Conservation (phyloP, 2,329 filamentous ascomycete genomes). For the Cladophialophora bantiana region DNA sequence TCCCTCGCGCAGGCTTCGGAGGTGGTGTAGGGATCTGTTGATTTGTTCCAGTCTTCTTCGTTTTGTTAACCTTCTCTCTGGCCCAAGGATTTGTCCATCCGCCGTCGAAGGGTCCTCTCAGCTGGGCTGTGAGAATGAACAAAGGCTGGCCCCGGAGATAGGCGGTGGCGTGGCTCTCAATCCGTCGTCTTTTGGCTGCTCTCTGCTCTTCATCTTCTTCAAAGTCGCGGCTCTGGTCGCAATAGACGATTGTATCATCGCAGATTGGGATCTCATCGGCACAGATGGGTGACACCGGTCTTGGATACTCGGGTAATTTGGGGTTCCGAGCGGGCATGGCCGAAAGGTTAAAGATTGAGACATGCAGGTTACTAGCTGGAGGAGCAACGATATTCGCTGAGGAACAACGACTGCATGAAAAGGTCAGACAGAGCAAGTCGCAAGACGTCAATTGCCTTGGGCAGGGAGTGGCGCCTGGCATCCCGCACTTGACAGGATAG, state of each 20-base stretch:
- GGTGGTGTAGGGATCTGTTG: neutral
- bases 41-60: slow-evolving; percentile 6
- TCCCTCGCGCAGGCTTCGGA: slow-evolving; percentile 8
- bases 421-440: too few species aligned
- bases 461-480: neutral
- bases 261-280: slow-evolving; percentile 35
- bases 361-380: neutral
- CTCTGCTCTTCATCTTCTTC: slow-evolving; percentile 30
- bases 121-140: slow-evolving; percentile 55
- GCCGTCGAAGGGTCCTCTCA: slow-evolving; percentile 54
- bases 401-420: neutral
- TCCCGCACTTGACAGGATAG: neutral
- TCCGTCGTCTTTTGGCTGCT: slow-evolving; percentile 50
- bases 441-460: neutral
- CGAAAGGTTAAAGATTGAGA: neutral
- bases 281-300: slow-evolving; percentile 35
- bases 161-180: slow-evolving; percentile 50
- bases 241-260: slow-evolving; percentile 35
- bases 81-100: slow-evolving; percentile 57
- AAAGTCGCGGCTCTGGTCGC: slow-evolving; percentile 17
- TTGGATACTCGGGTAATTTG: slow-evolving; percentile 34
- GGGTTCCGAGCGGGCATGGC: slow-evolving; percentile 27
- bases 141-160: slow-evolving; percentile 53
- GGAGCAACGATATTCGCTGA: neutral
- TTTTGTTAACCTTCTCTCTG: slow-evolving; percentile 38